Evolutionary conservation across 352 stramenopile species (phyloP).

Genomic region (Phytopythium mirpurense): DNA sequence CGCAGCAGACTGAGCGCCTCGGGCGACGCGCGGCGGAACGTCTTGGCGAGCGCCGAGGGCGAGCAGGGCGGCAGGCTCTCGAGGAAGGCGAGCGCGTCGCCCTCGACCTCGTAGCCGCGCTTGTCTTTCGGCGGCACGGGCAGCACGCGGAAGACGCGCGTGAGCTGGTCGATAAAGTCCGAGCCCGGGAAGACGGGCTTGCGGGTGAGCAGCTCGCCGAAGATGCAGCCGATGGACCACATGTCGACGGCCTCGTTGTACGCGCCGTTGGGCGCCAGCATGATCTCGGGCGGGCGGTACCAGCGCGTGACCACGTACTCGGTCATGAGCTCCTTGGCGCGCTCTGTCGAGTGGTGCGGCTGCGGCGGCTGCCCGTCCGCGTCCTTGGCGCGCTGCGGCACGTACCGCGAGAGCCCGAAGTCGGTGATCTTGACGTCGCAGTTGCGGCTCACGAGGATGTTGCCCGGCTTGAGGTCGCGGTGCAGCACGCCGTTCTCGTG

Average conservation of each 20-base stretch:
- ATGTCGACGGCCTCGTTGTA: constrained; percentile 84
- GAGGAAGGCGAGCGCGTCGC: constrained; percentile 72
- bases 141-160: constrained; percentile 65
- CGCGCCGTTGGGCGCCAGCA: constrained; percentile 69
- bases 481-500: constrained; percentile 89
- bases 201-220: constrained; percentile 88
- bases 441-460: constrained; percentile 84
- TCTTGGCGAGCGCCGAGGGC: constrained; percentile 57
- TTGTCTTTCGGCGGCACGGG: constrained; percentile 68
- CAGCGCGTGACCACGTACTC: constrained; percentile 85
- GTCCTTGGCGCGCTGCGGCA: constrained; percentile 31
- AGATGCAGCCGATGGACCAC: constrained; percentile 91
- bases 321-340: constrained; percentile 69
- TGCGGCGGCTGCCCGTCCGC: constrained; percentile 13
- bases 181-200: constrained; percentile 69
- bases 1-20: constrained; percentile 67
- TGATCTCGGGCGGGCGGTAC: constrained; percentile 83
- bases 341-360: constrained; percentile 26
- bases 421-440: constrained; percentile 86
- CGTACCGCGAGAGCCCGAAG: constrained; percentile 73
- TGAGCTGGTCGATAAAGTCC: constrained; percentile 82
- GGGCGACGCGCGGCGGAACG: constrained; percentile 58
- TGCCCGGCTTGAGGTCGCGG: constrained; percentile 78
- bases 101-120: constrained; percentile 67
- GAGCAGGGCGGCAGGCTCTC: constrained; percentile 69